phyloP scores from a whole-genome alignment of 306 rosid genomes.

The Crotalaria pallida region DNA sequence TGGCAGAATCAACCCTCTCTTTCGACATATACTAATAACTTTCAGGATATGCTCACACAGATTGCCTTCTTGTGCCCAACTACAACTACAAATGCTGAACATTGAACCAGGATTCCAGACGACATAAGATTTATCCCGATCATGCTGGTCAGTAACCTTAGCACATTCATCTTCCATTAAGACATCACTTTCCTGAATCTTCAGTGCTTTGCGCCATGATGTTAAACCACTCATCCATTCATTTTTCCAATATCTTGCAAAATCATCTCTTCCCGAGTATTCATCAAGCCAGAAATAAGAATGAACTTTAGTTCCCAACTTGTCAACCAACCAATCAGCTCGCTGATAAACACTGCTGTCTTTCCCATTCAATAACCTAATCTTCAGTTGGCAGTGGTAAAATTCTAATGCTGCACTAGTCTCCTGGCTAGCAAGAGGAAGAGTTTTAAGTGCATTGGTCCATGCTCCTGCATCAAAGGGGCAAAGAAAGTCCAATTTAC shows the following conservation, averaged over 20 bases:
- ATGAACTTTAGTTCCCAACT: constrained; percentile 79
- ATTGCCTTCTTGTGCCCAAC: constrained; percentile 80
- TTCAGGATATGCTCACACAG: constrained; percentile 75
- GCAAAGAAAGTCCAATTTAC: constrained; percentile 14
- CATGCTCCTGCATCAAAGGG: constrained; percentile 53
- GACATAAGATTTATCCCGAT: constrained; percentile 43
- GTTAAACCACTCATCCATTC: constrained; percentile 91
- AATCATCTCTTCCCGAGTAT: constrained; percentile 71
- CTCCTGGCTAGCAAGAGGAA: constrained; percentile 85
- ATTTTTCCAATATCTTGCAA: constrained; percentile 79
- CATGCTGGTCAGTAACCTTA: constrained; percentile 51
- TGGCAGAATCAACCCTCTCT: constrained; percentile 36
- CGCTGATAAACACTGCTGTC: constrained; percentile 54
- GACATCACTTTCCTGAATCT: constrained; percentile 61
- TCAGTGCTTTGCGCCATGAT: constrained; percentile 75
- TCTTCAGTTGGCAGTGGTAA: constrained; percentile 78
- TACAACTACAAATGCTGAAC: constrained; percentile 66
- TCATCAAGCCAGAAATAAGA: constrained; percentile 95
- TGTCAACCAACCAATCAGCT: constrained; percentile 80
- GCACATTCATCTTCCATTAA: constrained; percentile 55
- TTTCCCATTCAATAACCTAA: constrained; percentile 70
- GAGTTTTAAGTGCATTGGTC: constrained; percentile 55
- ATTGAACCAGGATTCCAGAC: constrained; percentile 78
- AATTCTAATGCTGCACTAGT: constrained; percentile 74
- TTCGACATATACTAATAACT: constrained; percentile 45